phyloP scores from a whole-genome alignment of 805 yeast species.

The Hemisphaericaspora nanyangensis region DNA sequence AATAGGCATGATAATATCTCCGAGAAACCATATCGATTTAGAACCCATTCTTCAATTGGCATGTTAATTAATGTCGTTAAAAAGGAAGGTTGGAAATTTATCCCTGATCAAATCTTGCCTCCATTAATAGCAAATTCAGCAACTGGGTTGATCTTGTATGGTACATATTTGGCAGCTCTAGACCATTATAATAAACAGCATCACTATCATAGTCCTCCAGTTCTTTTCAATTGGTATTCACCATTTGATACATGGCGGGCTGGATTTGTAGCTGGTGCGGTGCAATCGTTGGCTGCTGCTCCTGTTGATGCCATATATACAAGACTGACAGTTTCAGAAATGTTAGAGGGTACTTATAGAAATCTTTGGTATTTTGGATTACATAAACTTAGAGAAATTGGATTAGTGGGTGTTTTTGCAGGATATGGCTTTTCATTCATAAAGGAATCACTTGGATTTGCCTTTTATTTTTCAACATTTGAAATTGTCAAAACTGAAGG shows the following conservation, averaged over 20 bases:
- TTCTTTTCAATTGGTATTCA: constrained; percentile 17
- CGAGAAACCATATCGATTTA: constrained; percentile 47
- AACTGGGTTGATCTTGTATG: constrained; percentile 83
- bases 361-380: constrained; percentile 77
- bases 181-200: constrained; percentile 22
- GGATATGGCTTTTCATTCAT: constrained; percentile 76
- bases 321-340: constrained; percentile 71
- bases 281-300: constrained; percentile 87
- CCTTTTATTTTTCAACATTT: constrained; percentile 75
- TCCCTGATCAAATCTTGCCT: constrained; percentile 82
- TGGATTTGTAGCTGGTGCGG: constrained; percentile 82
- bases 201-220: constrained; percentile 6
- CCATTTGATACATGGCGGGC: constrained; percentile 65
- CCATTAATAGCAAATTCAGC: constrained; percentile 85
- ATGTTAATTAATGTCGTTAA: constrained; percentile 66
- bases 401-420: constrained; percentile 82
- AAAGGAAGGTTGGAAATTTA: constrained; percentile 79
- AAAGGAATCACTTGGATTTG: constrained; percentile 83
- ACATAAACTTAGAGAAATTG: constrained; percentile 66
- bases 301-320: constrained; percentile 91
- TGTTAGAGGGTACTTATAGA: constrained; percentile 60
- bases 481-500: constrained; percentile 74
- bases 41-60: constrained; percentile 79
- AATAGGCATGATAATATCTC: constrained; percentile 42
- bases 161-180: constrained; percentile 65